These are phyloP conservation scores for Perkinsus chesapeaki DNA, from an alignment of 169 alveolate genomes.

Conservation along the genomic window DNA sequence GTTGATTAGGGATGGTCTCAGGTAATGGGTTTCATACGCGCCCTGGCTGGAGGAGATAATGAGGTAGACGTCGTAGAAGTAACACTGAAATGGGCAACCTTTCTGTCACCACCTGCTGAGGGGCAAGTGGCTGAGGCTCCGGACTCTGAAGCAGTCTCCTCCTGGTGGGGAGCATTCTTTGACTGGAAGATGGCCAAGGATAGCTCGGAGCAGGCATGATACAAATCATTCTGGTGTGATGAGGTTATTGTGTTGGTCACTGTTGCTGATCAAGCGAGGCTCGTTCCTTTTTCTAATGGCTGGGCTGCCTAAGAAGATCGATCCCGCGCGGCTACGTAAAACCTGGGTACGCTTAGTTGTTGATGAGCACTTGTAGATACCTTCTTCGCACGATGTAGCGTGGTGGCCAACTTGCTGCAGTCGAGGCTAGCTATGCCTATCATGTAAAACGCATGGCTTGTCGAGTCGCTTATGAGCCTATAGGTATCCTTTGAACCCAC, in stretches of 20 bases:
- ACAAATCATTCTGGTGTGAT: background rate
- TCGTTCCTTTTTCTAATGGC: background rate
- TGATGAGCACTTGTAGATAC: background rate
- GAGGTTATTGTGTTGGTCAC: too few species aligned
- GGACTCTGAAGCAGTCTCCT: too few species aligned
- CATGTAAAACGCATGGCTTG: background rate
- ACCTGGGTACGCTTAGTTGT: background rate
- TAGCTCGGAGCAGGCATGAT: background rate
- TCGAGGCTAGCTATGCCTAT: background rate
- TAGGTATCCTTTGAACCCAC: background rate
- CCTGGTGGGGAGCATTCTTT: background rate
- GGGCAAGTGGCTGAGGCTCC: too few species aligned
- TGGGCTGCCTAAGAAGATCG: background rate
- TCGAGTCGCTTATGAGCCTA: background rate
- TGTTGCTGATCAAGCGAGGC: background rate
- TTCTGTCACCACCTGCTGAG: too few species aligned
- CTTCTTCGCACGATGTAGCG: background rate
- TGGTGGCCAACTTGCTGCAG: background rate
- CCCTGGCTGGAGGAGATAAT: background rate
- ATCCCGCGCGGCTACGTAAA: background rate
- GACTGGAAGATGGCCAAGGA: background rate
- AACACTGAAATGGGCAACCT: too few species aligned
- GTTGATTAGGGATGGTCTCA: background rate
- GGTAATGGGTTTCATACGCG: background rate
- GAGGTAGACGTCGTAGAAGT: too few species aligned